Conservation (phyloP, 2,329 filamentous ascomycete genomes). For the Pseudocercospora cruenta region DNA sequence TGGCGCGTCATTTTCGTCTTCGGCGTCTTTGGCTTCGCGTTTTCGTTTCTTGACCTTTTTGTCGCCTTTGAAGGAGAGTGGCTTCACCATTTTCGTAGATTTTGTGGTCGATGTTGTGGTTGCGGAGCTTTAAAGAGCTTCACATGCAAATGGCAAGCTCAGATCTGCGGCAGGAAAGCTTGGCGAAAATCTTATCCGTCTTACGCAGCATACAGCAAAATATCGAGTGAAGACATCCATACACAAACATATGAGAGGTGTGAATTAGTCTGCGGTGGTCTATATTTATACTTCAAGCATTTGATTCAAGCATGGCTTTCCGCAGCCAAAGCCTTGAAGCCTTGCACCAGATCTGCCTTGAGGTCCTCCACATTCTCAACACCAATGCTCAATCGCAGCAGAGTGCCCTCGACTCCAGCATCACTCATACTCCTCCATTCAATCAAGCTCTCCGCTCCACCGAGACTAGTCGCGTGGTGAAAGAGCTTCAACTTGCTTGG, state of each 20-base stretch:
- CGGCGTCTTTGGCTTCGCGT: slow-evolving; percentile 51
- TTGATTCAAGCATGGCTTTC: slow-evolving; percentile 12
- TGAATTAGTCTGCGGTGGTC: not conserved
- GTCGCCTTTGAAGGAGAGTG: slow-evolving; percentile 94
- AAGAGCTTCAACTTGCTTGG: slow-evolving; percentile 82
- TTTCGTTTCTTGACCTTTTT: slow-evolving; percentile 88
- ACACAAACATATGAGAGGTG: no score
- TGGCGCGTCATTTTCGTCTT: slow-evolving; percentile 42
- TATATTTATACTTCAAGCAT: not conserved
- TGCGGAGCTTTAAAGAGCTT: not conserved
- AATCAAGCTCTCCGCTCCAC: slow-evolving; percentile 92
- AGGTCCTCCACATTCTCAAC: slow-evolving; percentile 87
- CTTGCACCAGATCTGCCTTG: slow-evolving; percentile 71
- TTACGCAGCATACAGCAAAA: no score
- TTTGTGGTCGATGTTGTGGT: not conserved
- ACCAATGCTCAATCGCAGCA: slow-evolving; percentile 83
- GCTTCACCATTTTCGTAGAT: slow-evolving; percentile 71
- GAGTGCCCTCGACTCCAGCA: slow-evolving; percentile 66
- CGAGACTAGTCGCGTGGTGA: slow-evolving; percentile 91
- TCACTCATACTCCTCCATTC: slow-evolving; percentile 97
- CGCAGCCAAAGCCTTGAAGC: slow-evolving; percentile 59
- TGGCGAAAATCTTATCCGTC: not conserved
- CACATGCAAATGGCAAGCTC: not conserved
- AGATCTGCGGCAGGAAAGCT: not conserved
- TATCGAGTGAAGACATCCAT: no score